phyloP scores from a whole-genome alignment of 352 stramenopile species.

The Globisporangium barbulae region DNA sequence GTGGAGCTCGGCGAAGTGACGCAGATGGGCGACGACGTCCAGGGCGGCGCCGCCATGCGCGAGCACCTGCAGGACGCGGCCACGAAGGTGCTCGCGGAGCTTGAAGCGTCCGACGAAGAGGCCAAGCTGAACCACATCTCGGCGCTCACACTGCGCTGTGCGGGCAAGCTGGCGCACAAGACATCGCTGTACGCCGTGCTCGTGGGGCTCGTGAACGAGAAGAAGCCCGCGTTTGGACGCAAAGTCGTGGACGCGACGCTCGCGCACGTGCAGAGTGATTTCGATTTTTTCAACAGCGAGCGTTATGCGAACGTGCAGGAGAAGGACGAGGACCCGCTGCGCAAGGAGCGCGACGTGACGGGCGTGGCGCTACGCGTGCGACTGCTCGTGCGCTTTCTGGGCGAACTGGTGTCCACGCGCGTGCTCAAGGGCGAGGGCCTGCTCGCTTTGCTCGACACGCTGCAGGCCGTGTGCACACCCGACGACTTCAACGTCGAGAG shows the following conservation, averaged over 20 bases:
- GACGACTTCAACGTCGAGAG: conserved; percentile 55
- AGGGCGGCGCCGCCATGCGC: conserved; percentile 25
- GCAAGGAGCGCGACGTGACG: conserved; percentile 20
- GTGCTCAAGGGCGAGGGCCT: conserved; percentile 66
- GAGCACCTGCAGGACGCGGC: conserved; percentile 47
- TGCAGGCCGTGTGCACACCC: conserved; percentile 60
- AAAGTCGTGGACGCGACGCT: conserved; percentile 41
- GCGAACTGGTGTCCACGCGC: conserved; percentile 46
- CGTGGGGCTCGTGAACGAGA: conserved; percentile 63
- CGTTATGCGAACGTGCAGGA: conserved; percentile 16
- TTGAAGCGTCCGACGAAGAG: conserved; percentile 45
- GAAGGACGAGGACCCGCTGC: conserved; percentile 33
- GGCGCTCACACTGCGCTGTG: conserved; percentile 51
- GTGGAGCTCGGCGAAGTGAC: conserved; percentile 60
- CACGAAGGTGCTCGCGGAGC: conserved; percentile 41
- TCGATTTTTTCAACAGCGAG: conserved; percentile 50
- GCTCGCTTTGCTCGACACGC: conserved; percentile 49
- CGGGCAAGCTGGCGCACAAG: conserved; percentile 58
- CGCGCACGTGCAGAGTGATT: conserved; percentile 43
- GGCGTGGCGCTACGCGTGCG: conserved; percentile 47
- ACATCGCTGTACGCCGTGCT: conserved; percentile 68
- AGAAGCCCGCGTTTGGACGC: conserved; percentile 49
- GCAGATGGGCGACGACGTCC: conserved; percentile 28
- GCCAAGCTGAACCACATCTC: conserved; percentile 60
- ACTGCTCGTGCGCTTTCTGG: conserved; percentile 63